Evolutionary conservation across 768 basidiomycete genomes (phyloP).

Genomic region (Trichaptum fuscoviolaceum): DNA sequence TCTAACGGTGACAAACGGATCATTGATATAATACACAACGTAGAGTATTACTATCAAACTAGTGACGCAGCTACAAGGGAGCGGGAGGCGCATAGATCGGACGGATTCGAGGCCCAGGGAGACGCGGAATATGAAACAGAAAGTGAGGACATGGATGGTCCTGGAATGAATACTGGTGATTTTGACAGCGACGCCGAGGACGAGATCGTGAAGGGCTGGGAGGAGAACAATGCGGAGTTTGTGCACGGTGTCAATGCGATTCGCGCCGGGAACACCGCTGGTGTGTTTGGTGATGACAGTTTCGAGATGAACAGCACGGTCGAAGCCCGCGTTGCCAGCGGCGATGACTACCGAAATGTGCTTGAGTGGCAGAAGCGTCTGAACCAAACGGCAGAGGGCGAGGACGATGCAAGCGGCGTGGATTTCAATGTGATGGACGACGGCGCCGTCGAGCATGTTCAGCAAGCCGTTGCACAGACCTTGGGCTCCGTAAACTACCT

Average conservation of each 20-base stretch:
- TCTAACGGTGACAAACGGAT: not conserved
- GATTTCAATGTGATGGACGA: not conserved
- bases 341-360: not conserved
- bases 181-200: not conserved
- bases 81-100: too few relatives aligned
- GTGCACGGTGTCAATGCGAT: not conserved
- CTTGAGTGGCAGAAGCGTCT: not conserved
- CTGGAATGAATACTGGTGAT: not conserved
- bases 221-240: not conserved
- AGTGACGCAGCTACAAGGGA: slow-evolving; percentile 11
- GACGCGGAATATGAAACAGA: too few relatives aligned
- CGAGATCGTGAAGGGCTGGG: not conserved
- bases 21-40: slow-evolving; percentile 19
- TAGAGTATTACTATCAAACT: slow-evolving; percentile 32
- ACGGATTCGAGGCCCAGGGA: too few relatives aligned
- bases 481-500: not conserved
- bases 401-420: too few relatives aligned
- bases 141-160: not conserved
- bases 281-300: not conserved
- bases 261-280: not conserved
- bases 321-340: not conserved
- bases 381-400: not conserved
- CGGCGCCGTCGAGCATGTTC: not conserved
- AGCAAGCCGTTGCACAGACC: not conserved
- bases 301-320: too few relatives aligned